Conservation (phyloP, 306 rosid genomes). For the Prinsepia uniflora region DNA sequence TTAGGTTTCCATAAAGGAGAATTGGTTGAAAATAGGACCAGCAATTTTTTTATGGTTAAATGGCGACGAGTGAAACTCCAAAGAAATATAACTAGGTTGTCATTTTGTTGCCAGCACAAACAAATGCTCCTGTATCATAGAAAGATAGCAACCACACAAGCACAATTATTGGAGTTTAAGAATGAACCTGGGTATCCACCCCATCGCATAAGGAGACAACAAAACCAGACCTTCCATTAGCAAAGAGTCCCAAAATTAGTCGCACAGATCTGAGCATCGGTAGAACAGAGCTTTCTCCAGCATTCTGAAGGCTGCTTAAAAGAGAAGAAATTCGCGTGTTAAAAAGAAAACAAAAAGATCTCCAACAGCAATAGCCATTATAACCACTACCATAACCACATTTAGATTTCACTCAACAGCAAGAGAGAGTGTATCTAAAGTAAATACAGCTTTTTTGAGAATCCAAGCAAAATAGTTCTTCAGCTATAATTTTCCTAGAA, state of each 20-base stretch:
- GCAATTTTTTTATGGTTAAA: background rate
- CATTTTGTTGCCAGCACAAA: background rate
- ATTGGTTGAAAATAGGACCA: background rate
- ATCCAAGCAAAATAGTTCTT: background rate
- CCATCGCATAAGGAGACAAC: slow-evolving; percentile 43
- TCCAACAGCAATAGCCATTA: slow-evolving; percentile 1
- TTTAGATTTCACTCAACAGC: background rate
- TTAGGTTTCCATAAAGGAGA: background rate
- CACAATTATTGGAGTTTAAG: slow-evolving; percentile 16
- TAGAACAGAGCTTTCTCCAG: slow-evolving; percentile 86
- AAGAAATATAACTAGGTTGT: background rate
- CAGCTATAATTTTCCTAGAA: background rate
- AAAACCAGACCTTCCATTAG: slow-evolving; percentile 41
- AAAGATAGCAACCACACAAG: background rate
- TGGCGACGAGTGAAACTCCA: background rate
- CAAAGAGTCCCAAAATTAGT: slow-evolving; percentile 55
- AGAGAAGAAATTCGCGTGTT: slow-evolving; percentile 19
- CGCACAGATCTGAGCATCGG: slow-evolving; percentile 84
- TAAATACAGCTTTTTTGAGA: background rate
- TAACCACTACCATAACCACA: background rate
- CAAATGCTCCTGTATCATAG: background rate
- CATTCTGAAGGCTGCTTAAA: slow-evolving; percentile 84
- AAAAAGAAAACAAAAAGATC: slow-evolving; percentile 6
- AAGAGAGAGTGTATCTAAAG: background rate
- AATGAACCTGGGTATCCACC: slow-evolving; percentile 60